phyloP scores from a whole-genome alignment of 257 asterid species.

The Solanum okadae region DNA sequence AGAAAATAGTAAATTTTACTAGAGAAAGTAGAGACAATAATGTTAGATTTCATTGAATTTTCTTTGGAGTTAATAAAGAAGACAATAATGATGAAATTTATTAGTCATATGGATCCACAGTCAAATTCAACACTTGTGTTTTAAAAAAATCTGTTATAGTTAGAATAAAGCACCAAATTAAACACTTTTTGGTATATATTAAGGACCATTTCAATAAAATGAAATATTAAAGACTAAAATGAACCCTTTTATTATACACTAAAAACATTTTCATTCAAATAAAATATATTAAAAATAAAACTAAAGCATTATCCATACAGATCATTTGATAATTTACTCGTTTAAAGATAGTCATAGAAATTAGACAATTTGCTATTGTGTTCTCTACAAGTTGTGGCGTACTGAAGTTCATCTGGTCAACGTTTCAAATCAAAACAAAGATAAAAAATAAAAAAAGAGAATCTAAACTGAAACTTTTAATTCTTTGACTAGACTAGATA shows the following conservation, averaged over 20 bases:
- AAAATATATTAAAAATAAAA: too few relatives aligned
- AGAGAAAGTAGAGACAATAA: not conserved
- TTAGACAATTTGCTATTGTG: not conserved
- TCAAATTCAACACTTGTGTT: too few relatives aligned
- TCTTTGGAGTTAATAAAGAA: not conserved
- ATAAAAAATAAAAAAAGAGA: not conserved
- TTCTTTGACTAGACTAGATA: not conserved
- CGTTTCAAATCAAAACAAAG: not conserved
- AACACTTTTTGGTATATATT: too few relatives aligned
- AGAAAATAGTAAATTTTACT: not conserved
- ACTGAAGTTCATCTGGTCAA: not conserved
- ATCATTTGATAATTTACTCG: not conserved
- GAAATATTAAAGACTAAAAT: too few relatives aligned
- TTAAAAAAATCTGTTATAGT: fast-evolving
- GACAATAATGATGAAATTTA: not conserved
- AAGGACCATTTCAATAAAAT: too few relatives aligned
- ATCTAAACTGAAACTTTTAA: not conserved
- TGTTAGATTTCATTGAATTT: too few relatives aligned
- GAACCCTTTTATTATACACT: too few relatives aligned
- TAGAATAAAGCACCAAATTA: too few relatives aligned
- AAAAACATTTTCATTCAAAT: too few relatives aligned
- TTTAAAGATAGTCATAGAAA: not conserved
- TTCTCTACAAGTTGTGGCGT: not conserved
- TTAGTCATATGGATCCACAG: not conserved
- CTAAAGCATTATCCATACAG: not conserved